Percentiles rank a stretch among this genome's conserved stretches.
phyloP scores from a whole-genome alignment of 257 asterid genomes.

The Salvia miltiorrhiza region DNA sequence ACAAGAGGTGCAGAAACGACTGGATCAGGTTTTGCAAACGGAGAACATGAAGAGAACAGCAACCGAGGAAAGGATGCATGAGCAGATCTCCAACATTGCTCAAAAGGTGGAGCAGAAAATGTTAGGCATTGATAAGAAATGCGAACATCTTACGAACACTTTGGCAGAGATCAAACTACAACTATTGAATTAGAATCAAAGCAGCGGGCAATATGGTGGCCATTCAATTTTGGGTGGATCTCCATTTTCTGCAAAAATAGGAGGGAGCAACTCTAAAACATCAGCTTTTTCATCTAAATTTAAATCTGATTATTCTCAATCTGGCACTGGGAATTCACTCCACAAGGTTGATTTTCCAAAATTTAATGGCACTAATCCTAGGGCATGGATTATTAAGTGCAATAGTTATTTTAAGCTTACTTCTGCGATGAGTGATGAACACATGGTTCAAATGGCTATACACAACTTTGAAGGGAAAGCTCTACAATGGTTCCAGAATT shows the following conservation, averaged over 20 bases:
- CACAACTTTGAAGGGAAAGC: too few species aligned
- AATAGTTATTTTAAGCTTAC: too few species aligned
- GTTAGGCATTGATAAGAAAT: neutral
- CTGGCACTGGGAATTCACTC: neutral
- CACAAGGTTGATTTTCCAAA: neutral
- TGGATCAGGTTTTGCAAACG: neutral
- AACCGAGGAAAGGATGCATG: neutral
- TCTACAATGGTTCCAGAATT: too few species aligned
- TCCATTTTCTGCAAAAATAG: neutral
- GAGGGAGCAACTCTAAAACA: too few species aligned
- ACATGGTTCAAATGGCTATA: too few species aligned
- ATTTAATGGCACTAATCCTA: neutral
- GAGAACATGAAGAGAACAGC: neutral
- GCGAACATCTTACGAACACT: neutral
- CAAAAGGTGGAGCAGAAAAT: neutral
- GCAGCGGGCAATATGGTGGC: too few species aligned
- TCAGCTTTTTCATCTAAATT: too few species aligned
- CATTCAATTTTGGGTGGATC: neutral
- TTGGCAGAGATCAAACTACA: too few species aligned
- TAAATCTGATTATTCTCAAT: too few species aligned
- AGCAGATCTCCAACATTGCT: neutral
- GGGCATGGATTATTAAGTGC: neutral
- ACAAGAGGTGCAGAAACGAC: neutral
- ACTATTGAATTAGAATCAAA: too few species aligned
- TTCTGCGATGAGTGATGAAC: too few species aligned